These are phyloP conservation scores for Solanum paucissectum DNA, from an alignment of 257 asterid genomes.

Conservation along the genomic window DNA sequence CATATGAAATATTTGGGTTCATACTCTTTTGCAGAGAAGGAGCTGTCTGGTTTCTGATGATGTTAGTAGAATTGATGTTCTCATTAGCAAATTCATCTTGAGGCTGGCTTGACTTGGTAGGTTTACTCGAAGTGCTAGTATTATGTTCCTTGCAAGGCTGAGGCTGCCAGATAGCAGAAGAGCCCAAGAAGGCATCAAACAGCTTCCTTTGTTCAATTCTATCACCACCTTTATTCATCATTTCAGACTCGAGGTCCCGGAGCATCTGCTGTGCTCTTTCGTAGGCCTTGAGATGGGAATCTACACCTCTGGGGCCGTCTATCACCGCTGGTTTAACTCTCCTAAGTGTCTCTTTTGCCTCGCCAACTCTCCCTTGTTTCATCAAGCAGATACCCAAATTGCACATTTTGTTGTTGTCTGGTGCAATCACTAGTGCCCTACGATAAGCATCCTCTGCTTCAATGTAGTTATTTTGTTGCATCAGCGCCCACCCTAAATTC, in stretches of 20 bases:
- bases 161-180: slow-evolving; percentile 97
- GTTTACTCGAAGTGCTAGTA: not conserved
- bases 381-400: slow-evolving; percentile 85
- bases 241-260: slow-evolving; percentile 75
- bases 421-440: slow-evolving; percentile 66
- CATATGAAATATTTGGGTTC: slow-evolving; percentile 6
- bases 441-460: slow-evolving; percentile 93
- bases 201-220: slow-evolving; percentile 62
- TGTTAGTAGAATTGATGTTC: slow-evolving; percentile 34
- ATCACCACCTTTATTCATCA: slow-evolving; percentile 49
- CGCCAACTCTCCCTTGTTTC: slow-evolving; percentile 82
- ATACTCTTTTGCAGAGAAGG: slow-evolving; percentile 15
- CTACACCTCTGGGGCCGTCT: slow-evolving; percentile 91
- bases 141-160: slow-evolving; percentile 73
- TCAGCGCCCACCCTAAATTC: slow-evolving; percentile 94
- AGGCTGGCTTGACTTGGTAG: not conserved
- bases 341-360: slow-evolving; percentile 81
- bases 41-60: not conserved
- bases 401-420: slow-evolving; percentile 95
- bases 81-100: slow-evolving; percentile 56
- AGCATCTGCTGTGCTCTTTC: slow-evolving; percentile 97
- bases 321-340: slow-evolving; percentile 77
- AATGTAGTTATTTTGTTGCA: slow-evolving; percentile 83
- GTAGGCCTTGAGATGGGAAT: slow-evolving; percentile 93
- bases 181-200: slow-evolving; percentile 73